Conservation (phyloP, 176 grass and related monocot species). For the Phragmites australis region DNA sequence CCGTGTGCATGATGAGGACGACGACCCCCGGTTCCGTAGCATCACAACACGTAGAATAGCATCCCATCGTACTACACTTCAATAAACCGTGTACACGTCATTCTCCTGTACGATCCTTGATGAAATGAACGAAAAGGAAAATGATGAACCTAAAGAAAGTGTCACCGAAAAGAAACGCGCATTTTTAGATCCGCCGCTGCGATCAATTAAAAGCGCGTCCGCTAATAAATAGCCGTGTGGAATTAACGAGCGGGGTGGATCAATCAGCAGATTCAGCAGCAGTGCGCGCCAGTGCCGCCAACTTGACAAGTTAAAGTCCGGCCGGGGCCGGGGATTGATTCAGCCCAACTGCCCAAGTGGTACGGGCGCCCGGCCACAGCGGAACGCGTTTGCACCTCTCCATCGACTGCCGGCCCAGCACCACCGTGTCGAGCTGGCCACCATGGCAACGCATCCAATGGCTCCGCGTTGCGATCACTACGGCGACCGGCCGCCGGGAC, state of each 20-base stretch:
- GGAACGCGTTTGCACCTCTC: no score
- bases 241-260: neutral
- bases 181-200: neutral
- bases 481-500: neutral
- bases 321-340: neutral
- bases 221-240: slow-evolving; percentile 3
- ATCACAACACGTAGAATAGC: neutral
- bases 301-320: neutral
- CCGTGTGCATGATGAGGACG: no score
- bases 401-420: neutral
- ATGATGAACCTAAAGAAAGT: neutral
- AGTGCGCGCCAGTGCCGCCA: neutral
- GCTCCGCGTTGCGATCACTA: neutral
- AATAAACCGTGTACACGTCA: neutral
- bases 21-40: no score
- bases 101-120: neutral
- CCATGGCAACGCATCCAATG: neutral
- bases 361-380: no score
- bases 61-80: neutral
- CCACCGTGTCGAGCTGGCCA: neutral
- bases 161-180: neutral
- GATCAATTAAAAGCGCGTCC: neutral
- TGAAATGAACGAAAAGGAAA: neutral
- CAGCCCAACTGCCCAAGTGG: no score
- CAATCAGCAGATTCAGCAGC: neutral